Evolutionary conservation across 2,329 filamentous ascomycete genomes (phyloP).

Genomic region (Talaromyces albobiverticillius): DNA sequence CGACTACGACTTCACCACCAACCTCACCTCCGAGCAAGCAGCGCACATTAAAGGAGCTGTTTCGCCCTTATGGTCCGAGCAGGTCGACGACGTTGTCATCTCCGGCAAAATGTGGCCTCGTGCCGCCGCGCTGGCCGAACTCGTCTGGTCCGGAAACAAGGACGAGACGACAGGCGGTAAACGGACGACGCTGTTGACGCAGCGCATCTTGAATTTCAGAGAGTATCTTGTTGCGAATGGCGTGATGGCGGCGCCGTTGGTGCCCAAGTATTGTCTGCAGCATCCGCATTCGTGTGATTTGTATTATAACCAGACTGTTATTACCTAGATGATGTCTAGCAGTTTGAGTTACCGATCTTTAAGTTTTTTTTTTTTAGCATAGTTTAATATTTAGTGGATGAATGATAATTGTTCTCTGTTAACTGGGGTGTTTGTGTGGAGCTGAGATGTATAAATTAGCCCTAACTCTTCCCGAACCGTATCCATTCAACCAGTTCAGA

Average conservation of each 20-base stretch:
- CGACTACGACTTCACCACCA: slow-evolving; percentile 55
- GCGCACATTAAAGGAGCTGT: slow-evolving; percentile 52
- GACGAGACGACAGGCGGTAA: slow-evolving; percentile 48
- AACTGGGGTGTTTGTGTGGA: too few species aligned
- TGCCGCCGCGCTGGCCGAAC: slow-evolving; percentile 55
- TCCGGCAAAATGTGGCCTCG: slow-evolving; percentile 55
- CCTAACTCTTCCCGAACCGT: too few species aligned
- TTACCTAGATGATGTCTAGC: neutral
- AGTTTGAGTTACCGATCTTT: too few species aligned
- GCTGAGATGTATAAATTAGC: too few species aligned
- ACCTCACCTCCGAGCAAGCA: slow-evolving; percentile 47
- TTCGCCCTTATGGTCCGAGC: slow-evolving; percentile 54
- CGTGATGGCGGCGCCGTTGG: slow-evolving; percentile 49
- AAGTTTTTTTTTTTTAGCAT: too few species aligned
- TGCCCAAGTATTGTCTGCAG: slow-evolving; percentile 58
- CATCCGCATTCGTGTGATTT: slow-evolving; percentile 59
- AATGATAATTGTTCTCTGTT: too few species aligned
- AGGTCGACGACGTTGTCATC: slow-evolving; percentile 53
- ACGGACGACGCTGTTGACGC: slow-evolving; percentile 52
- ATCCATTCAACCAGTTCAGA: too few species aligned
- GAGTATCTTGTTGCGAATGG: slow-evolving; percentile 58
- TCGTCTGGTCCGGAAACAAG: slow-evolving; percentile 56
- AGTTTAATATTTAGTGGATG: too few species aligned
- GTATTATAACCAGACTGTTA: slow-evolving; percentile 46
- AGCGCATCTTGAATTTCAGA: slow-evolving; percentile 58